Evolutionary conservation across 2,329 filamentous ascomycete genomes (phyloP).

Genomic region (Xylaria sp.): DNA sequence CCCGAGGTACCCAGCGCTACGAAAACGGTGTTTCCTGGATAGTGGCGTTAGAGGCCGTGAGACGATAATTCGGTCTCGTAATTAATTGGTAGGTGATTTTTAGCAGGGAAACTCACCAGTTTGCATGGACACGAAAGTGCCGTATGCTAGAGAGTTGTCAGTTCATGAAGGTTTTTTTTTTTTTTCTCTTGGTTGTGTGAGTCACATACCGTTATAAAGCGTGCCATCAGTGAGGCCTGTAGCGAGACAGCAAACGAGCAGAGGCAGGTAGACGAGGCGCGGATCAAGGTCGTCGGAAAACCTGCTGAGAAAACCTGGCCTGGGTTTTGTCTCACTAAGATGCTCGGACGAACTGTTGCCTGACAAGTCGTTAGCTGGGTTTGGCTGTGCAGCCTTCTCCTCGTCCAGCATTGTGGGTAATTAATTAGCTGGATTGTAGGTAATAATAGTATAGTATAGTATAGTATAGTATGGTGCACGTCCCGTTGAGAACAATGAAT

Average conservation of each 20-base stretch:
- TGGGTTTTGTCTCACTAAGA: neutral
- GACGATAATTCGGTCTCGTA: neutral
- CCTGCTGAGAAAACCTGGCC: conserved; percentile 24
- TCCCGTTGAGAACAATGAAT: neutral
- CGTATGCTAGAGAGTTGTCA: conserved; percentile 50
- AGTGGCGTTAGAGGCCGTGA: neutral
- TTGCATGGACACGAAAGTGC: conserved; percentile 58
- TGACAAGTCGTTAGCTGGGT: conserved; percentile 12
- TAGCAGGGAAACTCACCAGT: conserved; percentile 41
- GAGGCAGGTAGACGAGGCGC: conserved; percentile 39
- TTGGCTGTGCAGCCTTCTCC: conserved; percentile 37
- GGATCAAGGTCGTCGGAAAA: conserved; percentile 42
- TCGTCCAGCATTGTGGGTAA: conserved; percentile 40
- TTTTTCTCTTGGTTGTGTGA: neutral
- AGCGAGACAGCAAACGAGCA: conserved; percentile 45
- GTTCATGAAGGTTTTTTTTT: conserved; percentile 7
- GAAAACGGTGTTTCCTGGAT: conserved; percentile 56
- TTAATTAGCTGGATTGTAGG: neutral
- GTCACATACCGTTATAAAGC: conserved; percentile 44
- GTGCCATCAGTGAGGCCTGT: conserved; percentile 48
- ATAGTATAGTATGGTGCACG: neutral
- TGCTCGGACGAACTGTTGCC: conserved; percentile 34
- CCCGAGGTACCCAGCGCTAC: conserved; percentile 55
- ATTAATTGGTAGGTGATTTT: neutral
- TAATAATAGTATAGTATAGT: neutral